Evolutionary conservation across 371 early-diverging fungal species (phyloP), one percentile per base, ranked within the genome.

Genomic region (Mortierella sp.): DNA sequence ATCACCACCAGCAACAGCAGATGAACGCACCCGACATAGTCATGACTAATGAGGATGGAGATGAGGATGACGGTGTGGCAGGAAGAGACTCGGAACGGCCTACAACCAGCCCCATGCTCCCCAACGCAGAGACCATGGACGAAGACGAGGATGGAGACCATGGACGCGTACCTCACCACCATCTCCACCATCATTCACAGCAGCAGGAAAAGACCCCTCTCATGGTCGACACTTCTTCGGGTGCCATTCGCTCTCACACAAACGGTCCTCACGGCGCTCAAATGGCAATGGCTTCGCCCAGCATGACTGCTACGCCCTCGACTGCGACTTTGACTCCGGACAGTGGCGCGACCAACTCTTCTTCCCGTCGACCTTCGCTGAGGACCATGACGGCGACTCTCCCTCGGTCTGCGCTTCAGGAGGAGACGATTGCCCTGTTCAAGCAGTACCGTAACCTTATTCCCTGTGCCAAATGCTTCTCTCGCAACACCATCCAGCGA

Each of bases 401-500:
- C 4, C 86, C 86, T 8, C 41, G 86, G 27, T 85, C 86, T 54
- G 72, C 81, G 2, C 75, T 85, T 4, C 86, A 85, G 38, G 86
- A 81, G 21, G 86, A 85, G 49, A 85, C 82, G 0, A 82, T 85
- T 38, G 81, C 79, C 10, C 14, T 85, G 43, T 85, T 85, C 70
- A 85, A 85, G 72, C 86, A 85, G 65, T 81, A 79, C 60, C 49
- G 82, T 24, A 72, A 79, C 16, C 46, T 85, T 24, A 85, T 85
- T 63, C 81, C 79, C 0, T 85, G 85, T 49, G 86, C 79, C 16
- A 85, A 81, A 21, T 85, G 86, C 55, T 79, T 77, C 54, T 85
- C 76, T 48, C 86, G 86, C 56, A 85, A 85, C 43, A 85, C 86
- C 3, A 85, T 85, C 74, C 86, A 85, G n/a, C 86, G 86, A 3